These are phyloP conservation scores for Silene latifolia DNA, from an alignment of 148 eudicot genomes.

Conservation along the genomic window DNA sequence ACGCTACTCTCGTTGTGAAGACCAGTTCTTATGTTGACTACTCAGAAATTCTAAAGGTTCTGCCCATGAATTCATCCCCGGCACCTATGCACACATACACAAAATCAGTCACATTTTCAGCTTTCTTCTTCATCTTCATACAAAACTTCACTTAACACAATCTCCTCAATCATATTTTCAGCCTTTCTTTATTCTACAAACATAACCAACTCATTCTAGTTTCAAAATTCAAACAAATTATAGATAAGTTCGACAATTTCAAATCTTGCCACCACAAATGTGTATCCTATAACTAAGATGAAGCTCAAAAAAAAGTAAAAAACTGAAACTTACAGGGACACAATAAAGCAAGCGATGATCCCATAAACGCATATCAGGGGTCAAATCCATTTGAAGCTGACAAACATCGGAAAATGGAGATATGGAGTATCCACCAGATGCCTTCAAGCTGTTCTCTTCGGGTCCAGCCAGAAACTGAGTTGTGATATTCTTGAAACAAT, in stretches of 20 bases:
- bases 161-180: background rate
- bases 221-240: background rate
- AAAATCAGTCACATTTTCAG: background rate
- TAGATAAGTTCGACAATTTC: too few species aligned
- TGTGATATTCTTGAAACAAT: constrained; percentile 55
- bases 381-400: constrained; percentile 48
- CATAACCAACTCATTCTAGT: background rate
- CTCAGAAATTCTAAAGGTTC: constrained; percentile 35
- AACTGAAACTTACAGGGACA: constrained; percentile 64
- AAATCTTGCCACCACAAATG: background rate
- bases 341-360: constrained; percentile 82
- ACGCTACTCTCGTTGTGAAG: constrained; percentile 66
- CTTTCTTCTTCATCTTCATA: background rate
- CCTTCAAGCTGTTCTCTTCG: constrained; percentile 45
- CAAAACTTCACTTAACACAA: background rate
- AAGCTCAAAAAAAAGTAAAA: background rate
- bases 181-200: background rate
- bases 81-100: constrained; percentile 49
- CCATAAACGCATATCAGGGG: constrained; percentile 67
- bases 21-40: constrained; percentile 23
- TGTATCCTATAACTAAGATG: background rate
- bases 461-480: constrained; percentile 66
- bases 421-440: constrained; percentile 19
- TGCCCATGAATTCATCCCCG: constrained; percentile 78
- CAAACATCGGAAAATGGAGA: constrained; percentile 47